Evolutionary conservation across 352 stramenopile species (phyloP).

Genomic region (Halophytophthora batemanensis): DNA sequence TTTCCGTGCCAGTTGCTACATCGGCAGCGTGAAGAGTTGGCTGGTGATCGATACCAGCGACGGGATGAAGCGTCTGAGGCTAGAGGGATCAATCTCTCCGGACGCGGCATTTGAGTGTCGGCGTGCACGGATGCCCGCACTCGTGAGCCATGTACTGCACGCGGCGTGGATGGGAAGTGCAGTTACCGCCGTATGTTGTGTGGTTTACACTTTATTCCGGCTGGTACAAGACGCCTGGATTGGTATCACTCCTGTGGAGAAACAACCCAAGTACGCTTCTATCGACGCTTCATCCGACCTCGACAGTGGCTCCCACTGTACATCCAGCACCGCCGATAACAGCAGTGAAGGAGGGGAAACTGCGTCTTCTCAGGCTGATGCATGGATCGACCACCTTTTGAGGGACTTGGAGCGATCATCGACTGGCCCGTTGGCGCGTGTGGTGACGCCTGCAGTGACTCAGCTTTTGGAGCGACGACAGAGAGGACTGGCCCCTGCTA

Average conservation of each 20-base stretch:
- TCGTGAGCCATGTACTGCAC: slow-evolving; percentile 5
- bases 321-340: neutral
- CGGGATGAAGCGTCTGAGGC: slow-evolving; percentile 17
- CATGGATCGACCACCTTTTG: slow-evolving; percentile 9
- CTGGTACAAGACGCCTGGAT: slow-evolving; percentile 16
- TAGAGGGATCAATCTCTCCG: slow-evolving; percentile 25
- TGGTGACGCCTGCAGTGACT: slow-evolving; percentile 19
- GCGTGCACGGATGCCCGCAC: slow-evolving; percentile 14
- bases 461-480: slow-evolving; percentile 22
- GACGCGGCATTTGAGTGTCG: slow-evolving; percentile 28
- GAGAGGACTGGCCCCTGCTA: slow-evolving; percentile 10
- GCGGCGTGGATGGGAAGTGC: slow-evolving; percentile 16
- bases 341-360: neutral
- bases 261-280: neutral
- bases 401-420: slow-evolving; percentile 17
- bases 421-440: slow-evolving; percentile 13
- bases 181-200: slow-evolving; percentile 8
- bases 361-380: neutral
- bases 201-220: slow-evolving; percentile 3
- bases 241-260: neutral
- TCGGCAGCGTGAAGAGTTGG: slow-evolving; percentile 13
- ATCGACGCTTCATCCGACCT: slow-evolving; percentile 2
- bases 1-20: slow-evolving; percentile 28
- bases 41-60: slow-evolving; percentile 33
- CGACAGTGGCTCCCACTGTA: neutral